Evolutionary conservation across 2,329 filamentous ascomycete species (phyloP).

Genomic region (Cladosporium sp.): DNA sequence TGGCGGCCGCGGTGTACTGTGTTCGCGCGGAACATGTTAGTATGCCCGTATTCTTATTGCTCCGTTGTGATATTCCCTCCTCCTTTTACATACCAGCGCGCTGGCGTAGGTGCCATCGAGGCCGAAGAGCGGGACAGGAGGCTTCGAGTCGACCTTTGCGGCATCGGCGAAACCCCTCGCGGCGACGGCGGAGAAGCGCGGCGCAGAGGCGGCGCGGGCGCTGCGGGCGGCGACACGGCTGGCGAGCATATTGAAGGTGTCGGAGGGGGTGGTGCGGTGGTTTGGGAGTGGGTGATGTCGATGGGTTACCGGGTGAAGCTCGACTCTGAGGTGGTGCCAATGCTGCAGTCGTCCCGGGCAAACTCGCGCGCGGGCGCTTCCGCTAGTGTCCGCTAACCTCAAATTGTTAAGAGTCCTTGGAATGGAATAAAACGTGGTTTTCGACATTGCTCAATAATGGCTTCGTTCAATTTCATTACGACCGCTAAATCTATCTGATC

Average conservation of each 20-base stretch:
- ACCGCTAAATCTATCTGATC: constrained; percentile 61
- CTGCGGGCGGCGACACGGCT: constrained; percentile 52
- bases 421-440: too few relatives aligned
- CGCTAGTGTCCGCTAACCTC: not conserved
- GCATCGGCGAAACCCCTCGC: constrained; percentile 72
- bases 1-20: constrained; percentile 93
- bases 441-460: not conserved
- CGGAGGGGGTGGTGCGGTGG: constrained; percentile 1
- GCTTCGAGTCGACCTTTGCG: constrained; percentile 62
- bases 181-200: constrained; percentile 51
- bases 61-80: constrained; percentile 7
- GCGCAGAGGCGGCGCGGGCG: constrained; percentile 48
- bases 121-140: constrained; percentile 87
- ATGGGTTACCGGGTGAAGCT: constrained; percentile 11
- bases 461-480: not conserved
- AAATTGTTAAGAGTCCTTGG: too few relatives aligned
- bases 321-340: constrained; percentile 10
- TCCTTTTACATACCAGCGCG: constrained; percentile 74
- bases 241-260: constrained; percentile 48
- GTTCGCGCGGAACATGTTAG: constrained; percentile 13
- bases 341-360: constrained; percentile 4
- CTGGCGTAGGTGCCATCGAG: constrained; percentile 97
- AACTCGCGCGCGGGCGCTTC: not conserved
- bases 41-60: not conserved
- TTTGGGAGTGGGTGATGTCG: constrained; percentile 2